Percentiles rank a stretch among this genome's conserved stretches.
These are phyloP conservation scores for Nigrospora sphaerica DNA, from an alignment of 2,329 filamentous ascomycete genomes.

Conservation along the genomic window DNA sequence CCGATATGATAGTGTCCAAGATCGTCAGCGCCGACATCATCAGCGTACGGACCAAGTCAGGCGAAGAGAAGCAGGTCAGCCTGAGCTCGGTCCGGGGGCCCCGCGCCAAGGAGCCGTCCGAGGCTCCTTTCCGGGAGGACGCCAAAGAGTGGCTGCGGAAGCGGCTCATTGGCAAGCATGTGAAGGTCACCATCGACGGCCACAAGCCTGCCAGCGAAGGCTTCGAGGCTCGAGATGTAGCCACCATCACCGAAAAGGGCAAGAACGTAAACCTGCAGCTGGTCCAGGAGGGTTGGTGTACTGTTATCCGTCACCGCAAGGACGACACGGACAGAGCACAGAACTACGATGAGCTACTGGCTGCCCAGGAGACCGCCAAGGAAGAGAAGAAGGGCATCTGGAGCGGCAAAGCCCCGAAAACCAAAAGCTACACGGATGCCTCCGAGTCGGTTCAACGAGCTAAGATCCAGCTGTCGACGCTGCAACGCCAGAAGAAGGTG, in stretches of 20 bases:
- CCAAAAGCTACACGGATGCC: slow-evolving; percentile 78
- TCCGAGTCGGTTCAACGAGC: slow-evolving; percentile 92
- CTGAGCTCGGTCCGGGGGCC: slow-evolving; percentile 91
- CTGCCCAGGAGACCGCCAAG: slow-evolving; percentile 76
- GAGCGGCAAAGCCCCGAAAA: slow-evolving; percentile 80
- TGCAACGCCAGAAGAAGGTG: slow-evolving; percentile 87
- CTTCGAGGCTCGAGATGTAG: slow-evolving; percentile 92
- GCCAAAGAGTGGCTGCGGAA: slow-evolving; percentile 95
- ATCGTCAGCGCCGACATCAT: slow-evolving; percentile 86
- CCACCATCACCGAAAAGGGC: slow-evolving; percentile 73
- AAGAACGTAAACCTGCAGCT: slow-evolving; percentile 81
- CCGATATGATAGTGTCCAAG: slow-evolving; percentile 78
- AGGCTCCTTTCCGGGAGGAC: slow-evolving; percentile 82
- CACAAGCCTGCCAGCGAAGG: slow-evolving; percentile 84
- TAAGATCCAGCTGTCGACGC: slow-evolving; percentile 81
- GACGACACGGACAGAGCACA: slow-evolving; percentile 91
- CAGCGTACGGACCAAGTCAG: slow-evolving; percentile 76
- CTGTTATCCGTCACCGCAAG: slow-evolving; percentile 89
- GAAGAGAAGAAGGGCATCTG: slow-evolving; percentile 90
- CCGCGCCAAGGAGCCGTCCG: slow-evolving; percentile 78
- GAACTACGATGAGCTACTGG: slow-evolving; percentile 84
- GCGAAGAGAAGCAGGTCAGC: slow-evolving; percentile 81
- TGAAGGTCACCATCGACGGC: slow-evolving; percentile 82
- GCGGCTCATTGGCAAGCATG: slow-evolving; percentile 91
- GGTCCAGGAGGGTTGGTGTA: slow-evolving; percentile 89